phyloP scores from a whole-genome alignment of 768 basidiomycete species.

The Holtermanniella nyarrowii region DNA sequence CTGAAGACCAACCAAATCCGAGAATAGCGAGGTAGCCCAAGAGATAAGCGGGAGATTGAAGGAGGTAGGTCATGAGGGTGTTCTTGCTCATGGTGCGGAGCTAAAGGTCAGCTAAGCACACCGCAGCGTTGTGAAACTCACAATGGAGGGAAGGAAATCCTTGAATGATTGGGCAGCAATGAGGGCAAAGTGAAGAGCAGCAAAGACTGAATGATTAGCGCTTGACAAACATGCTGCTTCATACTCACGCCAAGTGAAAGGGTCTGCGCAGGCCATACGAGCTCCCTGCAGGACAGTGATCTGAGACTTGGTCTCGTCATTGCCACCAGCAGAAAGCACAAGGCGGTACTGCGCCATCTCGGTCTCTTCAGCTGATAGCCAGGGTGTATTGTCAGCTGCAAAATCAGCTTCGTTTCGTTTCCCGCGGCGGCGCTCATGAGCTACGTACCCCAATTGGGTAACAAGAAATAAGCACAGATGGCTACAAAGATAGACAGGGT shows the following conservation, averaged over 20 bases:
- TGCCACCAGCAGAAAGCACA: conserved; percentile 14
- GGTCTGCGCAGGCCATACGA: conserved; percentile 4
- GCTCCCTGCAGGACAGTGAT: conserved; percentile 6
- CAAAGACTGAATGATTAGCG: no score
- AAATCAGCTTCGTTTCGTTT: no score
- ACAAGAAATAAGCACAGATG: background rate
- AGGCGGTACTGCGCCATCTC: conserved; percentile 16
- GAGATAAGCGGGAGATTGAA: no score
- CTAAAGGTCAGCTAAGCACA: no score
- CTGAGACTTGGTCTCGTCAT: conserved; percentile 5
- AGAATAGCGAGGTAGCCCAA: no score
- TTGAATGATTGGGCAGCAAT: conserved; percentile 12
- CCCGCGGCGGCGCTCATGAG: no score
- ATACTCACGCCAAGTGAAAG: conserved; percentile 12
- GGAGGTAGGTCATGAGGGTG: no score
- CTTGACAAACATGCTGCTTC: no score
- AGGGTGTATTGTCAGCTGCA: conserved; percentile 11
- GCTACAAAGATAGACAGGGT: conserved; percentile 4
- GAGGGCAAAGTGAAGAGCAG: conserved; percentile 5
- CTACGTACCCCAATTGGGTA: conserved; percentile 15
- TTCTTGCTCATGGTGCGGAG: no score
- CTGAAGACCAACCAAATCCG: no score
- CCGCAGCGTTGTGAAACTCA: no score
- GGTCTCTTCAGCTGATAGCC: conserved; percentile 9
- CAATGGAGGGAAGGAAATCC: conserved; percentile 11